Evolutionary conservation across 1,139 yeast genomes (phyloP), one percentile per base, ranked within the genome.

Genomic region (Kodamaea alishanica): DNA sequence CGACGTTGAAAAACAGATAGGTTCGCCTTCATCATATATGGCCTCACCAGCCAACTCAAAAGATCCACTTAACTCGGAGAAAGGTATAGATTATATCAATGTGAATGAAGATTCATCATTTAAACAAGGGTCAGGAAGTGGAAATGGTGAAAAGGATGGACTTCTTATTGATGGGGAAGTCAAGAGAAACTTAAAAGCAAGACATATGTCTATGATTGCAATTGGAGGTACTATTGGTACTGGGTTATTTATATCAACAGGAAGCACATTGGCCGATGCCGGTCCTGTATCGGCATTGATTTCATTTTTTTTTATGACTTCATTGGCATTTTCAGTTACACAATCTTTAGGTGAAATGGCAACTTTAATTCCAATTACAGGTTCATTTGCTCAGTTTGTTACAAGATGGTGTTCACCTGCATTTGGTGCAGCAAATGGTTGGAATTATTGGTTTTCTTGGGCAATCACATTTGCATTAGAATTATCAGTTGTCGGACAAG

Each of bases 391-490:
- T 28, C 76, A 70, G 47, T 71, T 70, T 44, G 65, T 67, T 25
- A 69, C 83, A 38, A 65, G 89, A 54, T 85, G 85, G 70, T 60
- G 77, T 40, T 77, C 84, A 8, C 83, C 82, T 24, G 78, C 89
- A 7, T 65, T 84, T 41, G 94, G 95, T 46, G 87, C 85, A 41
- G 81, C 94, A 34, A 80, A 81, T 51, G 94, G 92, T 40, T 86
- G 87, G 78, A 73, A 79, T 64, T 88, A 87, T 60, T 85, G 92
- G 90, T 85, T 84, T 61, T 77, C 85, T 15, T 86, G 94, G 92
- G 87, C 88, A 39, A 81, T 84, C 48, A 84, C 95, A 2, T 84
- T 78, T 63, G 87, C 95, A 6, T 77, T 86, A 44, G 96, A 87
- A 62, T 67, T 87, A 41, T 82, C 90, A 10, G 86, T 87, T 23